Conservation (phyloP, 2,329 filamentous ascomycete genomes). For the Aspergillus quadrilineatus region DNA sequence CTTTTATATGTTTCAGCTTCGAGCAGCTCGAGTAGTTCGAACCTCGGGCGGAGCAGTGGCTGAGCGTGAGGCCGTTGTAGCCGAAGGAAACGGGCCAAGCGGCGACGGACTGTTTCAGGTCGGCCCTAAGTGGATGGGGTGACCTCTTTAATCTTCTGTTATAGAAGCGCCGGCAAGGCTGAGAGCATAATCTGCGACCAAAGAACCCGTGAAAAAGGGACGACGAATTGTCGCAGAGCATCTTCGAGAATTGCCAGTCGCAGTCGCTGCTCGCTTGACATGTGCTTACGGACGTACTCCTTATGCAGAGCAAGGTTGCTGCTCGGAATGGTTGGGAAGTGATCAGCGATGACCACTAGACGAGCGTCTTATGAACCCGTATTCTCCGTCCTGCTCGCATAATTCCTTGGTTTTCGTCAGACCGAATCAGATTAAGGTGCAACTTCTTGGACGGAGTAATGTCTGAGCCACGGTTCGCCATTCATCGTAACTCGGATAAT, state of each 20-base stretch:
- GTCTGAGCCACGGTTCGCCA: conserved; percentile 6
- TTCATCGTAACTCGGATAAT: not conserved
- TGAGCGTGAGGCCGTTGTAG: not conserved
- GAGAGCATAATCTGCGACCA: not conserved
- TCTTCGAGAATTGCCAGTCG: not conserved
- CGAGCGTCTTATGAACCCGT: not conserved
- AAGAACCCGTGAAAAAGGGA: not conserved
- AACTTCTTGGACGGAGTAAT: not conserved
- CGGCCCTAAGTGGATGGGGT: not conserved
- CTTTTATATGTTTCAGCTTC: conserved; percentile 14
- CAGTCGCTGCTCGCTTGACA: too few species aligned
- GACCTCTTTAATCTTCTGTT: not conserved
- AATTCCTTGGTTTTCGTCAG: not conserved
- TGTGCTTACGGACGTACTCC: too few species aligned
- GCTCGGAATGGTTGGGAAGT: not conserved
- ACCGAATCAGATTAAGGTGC: not conserved
- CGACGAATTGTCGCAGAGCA: not conserved
- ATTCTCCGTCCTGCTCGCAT: not conserved
- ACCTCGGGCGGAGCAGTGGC: conserved; percentile 5
- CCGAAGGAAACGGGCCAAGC: conserved; percentile 2
- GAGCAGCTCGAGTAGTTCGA: not conserved
- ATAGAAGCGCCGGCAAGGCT: conserved; percentile 4
- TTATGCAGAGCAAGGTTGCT: not conserved
- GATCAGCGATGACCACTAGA: not conserved
- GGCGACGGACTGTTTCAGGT: conserved; percentile 11